These are phyloP conservation scores for Claviceps humidiphila DNA, from an alignment of 2,329 filamentous ascomycete genomes.

Conservation along the genomic window DNA sequence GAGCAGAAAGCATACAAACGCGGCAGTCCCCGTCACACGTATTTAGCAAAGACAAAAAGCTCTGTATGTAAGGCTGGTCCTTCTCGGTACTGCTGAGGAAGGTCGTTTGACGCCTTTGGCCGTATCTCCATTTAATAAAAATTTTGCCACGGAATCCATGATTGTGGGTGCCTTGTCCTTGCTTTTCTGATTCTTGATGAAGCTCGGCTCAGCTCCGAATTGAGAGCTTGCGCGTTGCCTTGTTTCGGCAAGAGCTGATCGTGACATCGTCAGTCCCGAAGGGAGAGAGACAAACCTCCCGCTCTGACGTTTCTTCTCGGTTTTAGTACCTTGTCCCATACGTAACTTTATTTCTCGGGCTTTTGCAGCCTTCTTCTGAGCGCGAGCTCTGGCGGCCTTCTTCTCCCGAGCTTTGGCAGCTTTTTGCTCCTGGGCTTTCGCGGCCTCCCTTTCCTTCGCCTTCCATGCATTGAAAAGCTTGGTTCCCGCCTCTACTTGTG, in stretches of 20 bases:
- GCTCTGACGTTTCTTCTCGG: not conserved
- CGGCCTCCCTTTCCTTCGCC: not conserved
- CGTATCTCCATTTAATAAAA: too few relatives aligned
- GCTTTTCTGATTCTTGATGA: not conserved
- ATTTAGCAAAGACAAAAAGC: not conserved
- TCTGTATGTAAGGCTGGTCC: not conserved
- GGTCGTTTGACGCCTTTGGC: not conserved
- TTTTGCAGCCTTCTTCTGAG: not conserved
- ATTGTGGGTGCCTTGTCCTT: not conserved
- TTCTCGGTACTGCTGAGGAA: not conserved
- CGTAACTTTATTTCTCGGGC: not conserved
- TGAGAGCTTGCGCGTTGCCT: not conserved
- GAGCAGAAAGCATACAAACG: too few relatives aligned
- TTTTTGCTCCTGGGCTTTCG: not conserved
- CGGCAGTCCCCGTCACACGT: too few relatives aligned
- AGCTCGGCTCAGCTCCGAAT: not conserved
- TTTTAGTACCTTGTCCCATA: too few relatives aligned
- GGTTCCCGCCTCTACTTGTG: not conserved
- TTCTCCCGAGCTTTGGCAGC: not conserved
- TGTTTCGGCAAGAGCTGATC: not conserved
- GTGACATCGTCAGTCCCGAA: not conserved
- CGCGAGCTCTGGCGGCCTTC: not conserved
- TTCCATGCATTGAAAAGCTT: not conserved
- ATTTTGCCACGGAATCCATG: not conserved
- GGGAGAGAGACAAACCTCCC: not conserved